phyloP scores from a whole-genome alignment of 768 basidiomycete genomes.

The Tylopilus plumbeoviolaceoides region DNA sequence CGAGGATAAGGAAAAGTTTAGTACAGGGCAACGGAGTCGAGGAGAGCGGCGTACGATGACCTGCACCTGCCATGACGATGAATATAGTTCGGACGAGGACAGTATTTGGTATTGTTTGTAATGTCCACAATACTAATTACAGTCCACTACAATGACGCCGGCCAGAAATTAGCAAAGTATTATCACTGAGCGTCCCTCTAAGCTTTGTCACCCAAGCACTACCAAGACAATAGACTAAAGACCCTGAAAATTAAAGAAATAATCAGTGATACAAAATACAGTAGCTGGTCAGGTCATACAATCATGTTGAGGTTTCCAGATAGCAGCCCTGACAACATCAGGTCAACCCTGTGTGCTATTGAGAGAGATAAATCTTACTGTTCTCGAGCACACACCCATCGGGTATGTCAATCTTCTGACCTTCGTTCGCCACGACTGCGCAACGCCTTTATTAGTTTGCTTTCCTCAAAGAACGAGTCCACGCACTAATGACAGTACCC shows the following conservation, averaged over 20 bases:
- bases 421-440: slow-evolving; percentile 75
- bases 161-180: no score
- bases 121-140: no score
- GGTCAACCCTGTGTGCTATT: neutral
- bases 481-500: slow-evolving; percentile 68
- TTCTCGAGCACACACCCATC: slow-evolving; percentile 80
- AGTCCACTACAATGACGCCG: no score
- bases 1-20: neutral
- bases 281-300: slow-evolving; percentile 21
- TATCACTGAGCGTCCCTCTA: no score
- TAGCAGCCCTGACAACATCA: slow-evolving; percentile 48
- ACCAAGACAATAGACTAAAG: neutral
- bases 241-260: slow-evolving; percentile 2
- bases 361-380: slow-evolving; percentile 29
- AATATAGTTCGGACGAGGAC: slow-evolving; percentile 12
- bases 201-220: no score
- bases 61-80: slow-evolving; percentile 30
- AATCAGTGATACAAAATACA: neutral
- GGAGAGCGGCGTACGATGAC: slow-evolving; percentile 23
- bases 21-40: neutral
- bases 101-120: slow-evolving; percentile 26
- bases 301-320: slow-evolving; percentile 83
- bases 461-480: neutral
- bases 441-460: neutral
- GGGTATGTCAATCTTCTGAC: slow-evolving; percentile 77